Conservation (phyloP, 306 rosid genomes). For the Malus sieversii region DNA sequence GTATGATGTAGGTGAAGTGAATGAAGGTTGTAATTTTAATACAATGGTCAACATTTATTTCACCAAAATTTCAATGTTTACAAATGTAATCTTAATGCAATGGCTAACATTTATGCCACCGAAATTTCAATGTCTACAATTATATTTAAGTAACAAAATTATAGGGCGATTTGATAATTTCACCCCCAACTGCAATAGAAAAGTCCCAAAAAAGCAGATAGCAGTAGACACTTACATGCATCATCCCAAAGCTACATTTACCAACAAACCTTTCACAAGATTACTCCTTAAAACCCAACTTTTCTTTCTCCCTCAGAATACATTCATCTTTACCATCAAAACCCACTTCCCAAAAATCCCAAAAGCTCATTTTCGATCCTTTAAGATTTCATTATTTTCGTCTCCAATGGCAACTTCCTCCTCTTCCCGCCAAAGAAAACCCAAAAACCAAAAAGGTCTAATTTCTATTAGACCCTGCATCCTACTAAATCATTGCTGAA, state of each 20-base stretch:
- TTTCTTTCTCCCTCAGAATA: not conserved
- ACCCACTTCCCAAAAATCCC: not conserved
- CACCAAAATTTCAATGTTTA: too few relatives aligned
- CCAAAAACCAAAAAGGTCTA: slow-evolving; percentile 7
- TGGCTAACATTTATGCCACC: too few relatives aligned
- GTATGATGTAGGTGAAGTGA: too few relatives aligned
- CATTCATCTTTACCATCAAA: not conserved
- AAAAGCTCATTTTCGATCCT: not conserved
- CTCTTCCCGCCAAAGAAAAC: too few relatives aligned
- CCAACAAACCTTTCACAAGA: slow-evolving; percentile 18
- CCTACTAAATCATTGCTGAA: slow-evolving; percentile 34
- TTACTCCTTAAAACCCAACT: slow-evolving; percentile 3
- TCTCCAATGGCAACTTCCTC: not conserved
- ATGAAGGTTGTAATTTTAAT: too few relatives aligned
- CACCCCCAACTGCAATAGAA: too few relatives aligned
- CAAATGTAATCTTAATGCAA: too few relatives aligned
- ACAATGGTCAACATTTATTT: too few relatives aligned
- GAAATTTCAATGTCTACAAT: too few relatives aligned
- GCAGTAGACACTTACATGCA: slow-evolving; percentile 13
- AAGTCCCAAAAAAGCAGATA: too few relatives aligned
- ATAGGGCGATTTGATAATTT: too few relatives aligned
- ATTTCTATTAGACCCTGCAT: slow-evolving; percentile 38
- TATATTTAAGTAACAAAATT: too few relatives aligned
- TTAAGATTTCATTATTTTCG: not conserved
- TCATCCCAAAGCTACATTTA: not conserved